Percentiles rank a stretch among this genome's conserved stretches.
Evolutionary conservation across 768 basidiomycete genomes (phyloP).

Genomic region (Wakefieldia striispora): DNA sequence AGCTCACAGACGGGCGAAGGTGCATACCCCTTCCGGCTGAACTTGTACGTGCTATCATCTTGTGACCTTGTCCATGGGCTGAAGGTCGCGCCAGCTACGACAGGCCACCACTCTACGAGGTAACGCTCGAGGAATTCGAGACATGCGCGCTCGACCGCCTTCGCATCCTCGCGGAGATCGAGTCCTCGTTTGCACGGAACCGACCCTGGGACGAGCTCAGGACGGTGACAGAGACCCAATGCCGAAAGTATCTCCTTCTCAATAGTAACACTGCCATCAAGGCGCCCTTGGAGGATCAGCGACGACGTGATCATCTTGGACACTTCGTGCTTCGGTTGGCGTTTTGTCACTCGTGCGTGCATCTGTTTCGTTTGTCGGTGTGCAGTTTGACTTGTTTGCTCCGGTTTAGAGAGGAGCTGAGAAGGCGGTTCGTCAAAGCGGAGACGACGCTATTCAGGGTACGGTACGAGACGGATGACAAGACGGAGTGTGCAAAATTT

Average conservation of each 20-base stretch:
- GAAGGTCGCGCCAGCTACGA: conserved; percentile 65
- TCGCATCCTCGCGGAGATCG: conserved; percentile 86
- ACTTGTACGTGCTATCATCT: conserved; percentile 59
- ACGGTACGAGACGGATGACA: conserved; percentile 68
- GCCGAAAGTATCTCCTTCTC: conserved; percentile 75
- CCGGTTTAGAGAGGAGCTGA: conserved; percentile 74
- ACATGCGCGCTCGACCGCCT: conserved; percentile 85
- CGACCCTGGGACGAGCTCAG: conserved; percentile 77
- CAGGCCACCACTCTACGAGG: conserved; percentile 77
- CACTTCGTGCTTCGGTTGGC: conserved; percentile 94
- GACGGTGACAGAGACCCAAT: conserved; percentile 57
- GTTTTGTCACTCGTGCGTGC: conserved; percentile 91
- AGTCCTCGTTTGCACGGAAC: conserved; percentile 83
- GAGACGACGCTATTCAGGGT: conserved; percentile 83
- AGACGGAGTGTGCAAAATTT: conserved; percentile 61
- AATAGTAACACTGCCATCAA: conserved; percentile 50
- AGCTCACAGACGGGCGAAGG: not conserved
- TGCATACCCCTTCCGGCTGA: conserved; percentile 65
- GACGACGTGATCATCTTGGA: conserved; percentile 82
- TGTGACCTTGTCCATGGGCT: conserved; percentile 1
- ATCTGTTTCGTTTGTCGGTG: not conserved
- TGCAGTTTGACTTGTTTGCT: not conserved
- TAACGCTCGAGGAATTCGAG: conserved; percentile 96
- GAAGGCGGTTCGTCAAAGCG: conserved; percentile 84
- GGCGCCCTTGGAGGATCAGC: conserved; percentile 54